Base-by-base conservation (phyloP, 805 yeast genomes). In the Tetrapisispora nanseiensis region DNA sequence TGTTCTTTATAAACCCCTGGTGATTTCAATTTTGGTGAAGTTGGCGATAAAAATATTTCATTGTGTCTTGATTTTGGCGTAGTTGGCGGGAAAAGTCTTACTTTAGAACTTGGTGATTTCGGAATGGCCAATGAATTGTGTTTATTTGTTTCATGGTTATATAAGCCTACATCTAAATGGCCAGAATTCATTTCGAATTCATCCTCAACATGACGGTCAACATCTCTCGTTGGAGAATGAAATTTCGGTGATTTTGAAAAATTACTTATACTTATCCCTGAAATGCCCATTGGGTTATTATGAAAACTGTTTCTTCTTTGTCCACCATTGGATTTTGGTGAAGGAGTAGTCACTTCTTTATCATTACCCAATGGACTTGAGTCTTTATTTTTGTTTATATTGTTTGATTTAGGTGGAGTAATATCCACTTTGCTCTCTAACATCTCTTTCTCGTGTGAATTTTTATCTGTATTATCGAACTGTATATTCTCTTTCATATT, bases 31-130 rank as follows among this genome's bases (percentile, higher is more conserved):
- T 55, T 52, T 2, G 61, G 59, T 24, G 38, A 35, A 8, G 63
- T 51, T 20, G 65, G 65, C 13, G 65, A 60, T n/a, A 60, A 44
- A 33, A 59, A 57, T 10, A 55, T 44, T 43, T 60, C 63, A 8
- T 52, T 44, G 28, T 56, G 50, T 42, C 55, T 53, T 15, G 63
- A 54, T 39, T 56, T 60, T 11, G 63, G 65, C 3, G 65, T 59
- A 8, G 61, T 55, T 8, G 65, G 65, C 16, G 62, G 61, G 36
- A 56, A 37, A 16, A 57, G 42, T 29, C 55, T 50, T 15, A 51
- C 41, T 21, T 48, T 48, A 18, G 40, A 43, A 18, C 50, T 43
- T 33, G 43, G 39, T 15, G 43, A 40, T 21, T 40, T 50, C 16
- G 55, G 52, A 6, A 47, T 33, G 18, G 44, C n/a, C 18, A 46